phyloP scores from a whole-genome alignment of 2,329 filamentous ascomycete genomes.

The Trichoderma sp. region DNA sequence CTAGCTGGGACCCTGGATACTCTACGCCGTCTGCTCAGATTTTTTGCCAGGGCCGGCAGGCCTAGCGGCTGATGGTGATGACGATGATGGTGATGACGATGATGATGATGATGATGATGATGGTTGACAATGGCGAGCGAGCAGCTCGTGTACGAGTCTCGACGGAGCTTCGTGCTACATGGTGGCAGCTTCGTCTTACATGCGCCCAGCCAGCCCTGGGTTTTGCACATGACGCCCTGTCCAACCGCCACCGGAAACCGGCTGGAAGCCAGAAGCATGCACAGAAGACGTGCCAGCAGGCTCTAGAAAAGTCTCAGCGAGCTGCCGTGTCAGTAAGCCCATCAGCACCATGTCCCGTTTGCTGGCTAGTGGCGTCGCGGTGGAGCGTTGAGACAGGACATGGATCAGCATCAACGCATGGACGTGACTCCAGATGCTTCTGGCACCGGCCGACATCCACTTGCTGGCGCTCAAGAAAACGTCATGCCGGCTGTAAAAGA shows the following conservation, averaged over 20 bases:
- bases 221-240: not conserved
- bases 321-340: slow-evolving; percentile 14
- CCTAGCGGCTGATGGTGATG: slow-evolving; percentile 7
- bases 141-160: not conserved
- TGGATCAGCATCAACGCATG: slow-evolving; percentile 2
- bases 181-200: not conserved
- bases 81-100: not conserved
- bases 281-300: not conserved
- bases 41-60: slow-evolving; percentile 8
- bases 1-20: not conserved
- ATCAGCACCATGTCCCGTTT: slow-evolving; percentile 19
- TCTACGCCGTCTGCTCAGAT: not conserved
- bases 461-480: not conserved
- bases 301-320: not conserved
- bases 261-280: not conserved
- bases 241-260: not conserved
- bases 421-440: not conserved
- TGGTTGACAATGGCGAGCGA: not conserved
- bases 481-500: slow-evolving; percentile 1
- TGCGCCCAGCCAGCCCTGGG: slow-evolving; percentile 1
- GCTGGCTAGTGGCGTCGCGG: slow-evolving; percentile 17
- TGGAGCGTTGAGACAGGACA: slow-evolving; percentile 11
- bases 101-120: not conserved
- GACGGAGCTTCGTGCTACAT: not conserved
- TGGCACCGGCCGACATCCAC: not conserved